These are phyloP conservation scores for Fusarium subglutinans DNA, from an alignment of 2,329 filamentous ascomycete genomes.

Conservation along the genomic window DNA sequence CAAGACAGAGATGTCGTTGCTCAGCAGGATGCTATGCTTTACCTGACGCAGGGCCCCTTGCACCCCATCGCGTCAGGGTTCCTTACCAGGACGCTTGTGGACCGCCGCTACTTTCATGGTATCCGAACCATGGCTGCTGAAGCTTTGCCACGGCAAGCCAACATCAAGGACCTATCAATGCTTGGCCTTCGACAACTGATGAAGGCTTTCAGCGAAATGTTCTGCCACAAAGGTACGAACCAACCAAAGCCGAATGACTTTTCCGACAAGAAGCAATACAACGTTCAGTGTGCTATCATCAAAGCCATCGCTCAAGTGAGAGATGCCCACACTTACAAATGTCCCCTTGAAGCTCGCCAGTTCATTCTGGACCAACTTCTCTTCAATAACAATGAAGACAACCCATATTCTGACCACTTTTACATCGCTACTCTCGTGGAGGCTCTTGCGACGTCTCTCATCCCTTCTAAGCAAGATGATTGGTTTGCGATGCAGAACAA, in stretches of 20 bases:
- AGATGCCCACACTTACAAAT: slow-evolving; percentile 74
- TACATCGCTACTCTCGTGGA: slow-evolving; percentile 85
- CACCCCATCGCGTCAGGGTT: slow-evolving; percentile 90
- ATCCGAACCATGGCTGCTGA: slow-evolving; percentile 87
- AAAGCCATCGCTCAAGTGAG: slow-evolving; percentile 82
- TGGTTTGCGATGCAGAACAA: slow-evolving; percentile 56
- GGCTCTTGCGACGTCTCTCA: slow-evolving; percentile 66
- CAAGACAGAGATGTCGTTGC: slow-evolving; percentile 97
- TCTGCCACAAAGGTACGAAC: slow-evolving; percentile 79
- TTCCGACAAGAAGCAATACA: slow-evolving; percentile 83
- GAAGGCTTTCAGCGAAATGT: slow-evolving; percentile 87
- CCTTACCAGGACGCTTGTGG: slow-evolving; percentile 87
- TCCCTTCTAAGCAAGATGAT: slow-evolving; percentile 59
- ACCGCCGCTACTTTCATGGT: slow-evolving; percentile 91
- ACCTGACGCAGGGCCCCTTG: slow-evolving; percentile 71
- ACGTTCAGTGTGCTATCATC: slow-evolving; percentile 85
- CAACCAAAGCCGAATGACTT: slow-evolving; percentile 94
- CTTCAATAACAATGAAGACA: slow-evolving; percentile 94
- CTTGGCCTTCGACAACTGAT: slow-evolving; percentile 86
- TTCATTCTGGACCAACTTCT: slow-evolving; percentile 90
- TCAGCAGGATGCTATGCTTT: slow-evolving; percentile 80
- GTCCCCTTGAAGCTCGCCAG: slow-evolving; percentile 79
- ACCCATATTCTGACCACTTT: slow-evolving; percentile 86
- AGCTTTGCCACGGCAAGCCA: slow-evolving; percentile 80
- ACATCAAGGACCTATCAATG: slow-evolving; percentile 71